Base-by-base conservation (phyloP, 2,329 filamentous ascomycete genomes). In the Hypomyces rosellus region DNA sequence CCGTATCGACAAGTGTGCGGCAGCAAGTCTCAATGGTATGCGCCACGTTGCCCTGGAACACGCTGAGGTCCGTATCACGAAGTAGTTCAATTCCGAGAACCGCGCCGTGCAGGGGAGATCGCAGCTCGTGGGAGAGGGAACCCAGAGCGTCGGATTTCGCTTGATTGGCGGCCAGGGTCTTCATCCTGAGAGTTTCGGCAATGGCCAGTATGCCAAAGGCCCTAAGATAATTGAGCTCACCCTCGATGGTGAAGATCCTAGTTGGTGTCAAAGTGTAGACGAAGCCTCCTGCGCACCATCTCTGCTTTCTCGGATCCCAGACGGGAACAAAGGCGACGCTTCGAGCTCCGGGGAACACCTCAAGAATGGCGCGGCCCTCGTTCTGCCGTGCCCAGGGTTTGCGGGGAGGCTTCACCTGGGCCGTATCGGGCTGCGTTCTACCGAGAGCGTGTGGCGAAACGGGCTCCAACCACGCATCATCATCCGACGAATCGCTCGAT, bases 81-180 rank as follows among this genome's bases (percentile, higher is more conserved):
- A 84, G 59, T 4, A 82, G 62, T 54, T 81, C 78, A 1, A 72
- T 69, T 48, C 69, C 78, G 0, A 77, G 74, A 0, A 84, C 64
- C 33, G 84, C 75, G 3, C 81, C 82, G 49, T 85, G 81, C 1
- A 85, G 65, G 0, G 81, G 81, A 1, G 76, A 81, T 6, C 81
- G 71, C 13, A 85, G 64, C 59, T 85, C 81, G 57, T 85, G 81
- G 2, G 76, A 81, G 3, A 85, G 74, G 1, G 76, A 82, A 1
- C 77, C 76, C 11, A 85, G 71, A 33, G 82, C 76, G 49, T 82
- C 78, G 2, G 75, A 75, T 58, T 82, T 82, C 20, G 77, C 74
- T 48, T 68, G 73, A 36, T 74, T 70, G 0, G 69, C 66, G 5
- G 63, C 58, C 9, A 63, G 52, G 0, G 66, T 59, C 14, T 70